phyloP scores from a whole-genome alignment of 306 rosid species.

The Glycine soja region DNA sequence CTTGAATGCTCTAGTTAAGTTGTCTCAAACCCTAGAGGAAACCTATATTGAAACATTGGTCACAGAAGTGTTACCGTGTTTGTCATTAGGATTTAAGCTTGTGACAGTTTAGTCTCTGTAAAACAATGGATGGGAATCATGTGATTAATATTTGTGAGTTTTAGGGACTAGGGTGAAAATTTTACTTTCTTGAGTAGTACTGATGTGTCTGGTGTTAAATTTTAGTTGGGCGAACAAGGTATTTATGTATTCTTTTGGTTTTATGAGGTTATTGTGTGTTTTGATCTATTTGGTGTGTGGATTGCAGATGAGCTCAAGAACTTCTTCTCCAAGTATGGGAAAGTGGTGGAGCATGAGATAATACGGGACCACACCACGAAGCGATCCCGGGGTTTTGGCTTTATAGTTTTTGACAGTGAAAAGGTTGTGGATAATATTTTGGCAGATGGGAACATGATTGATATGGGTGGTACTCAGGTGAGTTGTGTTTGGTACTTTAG shows the following conservation, averaged over 20 bases:
- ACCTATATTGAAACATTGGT: too few relatives aligned
- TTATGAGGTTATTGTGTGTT: not conserved
- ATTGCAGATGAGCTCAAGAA: constrained; percentile 72
- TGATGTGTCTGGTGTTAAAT: not conserved
- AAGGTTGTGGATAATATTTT: constrained; percentile 86
- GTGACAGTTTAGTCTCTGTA: not conserved
- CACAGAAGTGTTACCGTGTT: too few relatives aligned
- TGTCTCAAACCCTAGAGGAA: too few relatives aligned
- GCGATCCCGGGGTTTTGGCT: constrained; percentile 93
- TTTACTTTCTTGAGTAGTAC: not conserved
- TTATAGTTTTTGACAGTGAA: constrained; percentile 84
- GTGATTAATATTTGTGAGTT: not conserved
- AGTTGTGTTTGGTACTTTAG: constrained; percentile 52
- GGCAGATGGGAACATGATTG: constrained; percentile 90
- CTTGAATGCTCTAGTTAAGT: too few relatives aligned
- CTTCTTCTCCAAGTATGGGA: constrained; percentile 78
- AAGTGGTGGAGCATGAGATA: constrained; percentile 86
- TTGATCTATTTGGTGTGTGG: constrained; percentile 31
- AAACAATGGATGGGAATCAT: not conserved
- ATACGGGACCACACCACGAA: constrained; percentile 87
- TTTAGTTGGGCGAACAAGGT: not conserved
- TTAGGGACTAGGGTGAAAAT: not conserved
- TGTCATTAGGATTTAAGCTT: too few relatives aligned
- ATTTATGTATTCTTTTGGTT: not conserved
- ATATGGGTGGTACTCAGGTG: constrained; percentile 96